These are phyloP conservation scores for Thelonectria olida DNA, from an alignment of 2,329 filamentous ascomycete genomes.

Conservation along the genomic window DNA sequence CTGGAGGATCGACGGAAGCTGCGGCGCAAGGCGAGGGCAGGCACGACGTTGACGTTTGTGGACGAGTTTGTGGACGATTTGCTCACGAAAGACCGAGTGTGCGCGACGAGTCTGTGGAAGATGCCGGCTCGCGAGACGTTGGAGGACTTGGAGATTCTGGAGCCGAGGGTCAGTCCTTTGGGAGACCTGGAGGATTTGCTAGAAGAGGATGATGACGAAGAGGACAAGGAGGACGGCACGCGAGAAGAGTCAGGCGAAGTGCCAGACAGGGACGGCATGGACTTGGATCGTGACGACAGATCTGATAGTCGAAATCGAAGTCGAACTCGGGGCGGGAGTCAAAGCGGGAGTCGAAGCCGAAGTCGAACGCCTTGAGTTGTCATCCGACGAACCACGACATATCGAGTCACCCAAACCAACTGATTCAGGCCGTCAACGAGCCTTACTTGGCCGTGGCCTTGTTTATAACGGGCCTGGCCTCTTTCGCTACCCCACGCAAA, in stretches of 20 bases:
- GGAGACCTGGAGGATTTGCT: conserved; percentile 80
- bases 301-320: too few relatives aligned
- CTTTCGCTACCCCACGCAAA: too few relatives aligned
- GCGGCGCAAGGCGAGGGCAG: conserved; percentile 76
- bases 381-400: too few relatives aligned
- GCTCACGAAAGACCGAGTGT: conserved; percentile 87
- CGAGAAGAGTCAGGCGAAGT: conserved; percentile 53
- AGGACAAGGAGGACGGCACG: conserved; percentile 44
- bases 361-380: conserved; percentile 39
- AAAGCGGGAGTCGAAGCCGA: conserved; percentile 31
- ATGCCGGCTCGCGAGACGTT: conserved; percentile 82
- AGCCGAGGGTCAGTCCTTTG: conserved; percentile 84
- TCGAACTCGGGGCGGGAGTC: conserved; percentile 26
- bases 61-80: conserved; percentile 96
- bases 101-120: conserved; percentile 92
- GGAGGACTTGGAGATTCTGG: conserved; percentile 89
- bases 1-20: conserved; percentile 86
- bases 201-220: conserved; percentile 61
- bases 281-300: too few relatives aligned
- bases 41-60: conserved; percentile 80
- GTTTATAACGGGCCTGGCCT: too few relatives aligned
- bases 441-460: too few relatives aligned
- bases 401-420: too few relatives aligned
- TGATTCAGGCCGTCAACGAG: too few relatives aligned
- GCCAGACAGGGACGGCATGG: conserved; percentile 49